Evolutionary conservation across 371 early-diverging fungal genomes (phyloP).

Genomic region (Funneliformis caledonium): DNA sequence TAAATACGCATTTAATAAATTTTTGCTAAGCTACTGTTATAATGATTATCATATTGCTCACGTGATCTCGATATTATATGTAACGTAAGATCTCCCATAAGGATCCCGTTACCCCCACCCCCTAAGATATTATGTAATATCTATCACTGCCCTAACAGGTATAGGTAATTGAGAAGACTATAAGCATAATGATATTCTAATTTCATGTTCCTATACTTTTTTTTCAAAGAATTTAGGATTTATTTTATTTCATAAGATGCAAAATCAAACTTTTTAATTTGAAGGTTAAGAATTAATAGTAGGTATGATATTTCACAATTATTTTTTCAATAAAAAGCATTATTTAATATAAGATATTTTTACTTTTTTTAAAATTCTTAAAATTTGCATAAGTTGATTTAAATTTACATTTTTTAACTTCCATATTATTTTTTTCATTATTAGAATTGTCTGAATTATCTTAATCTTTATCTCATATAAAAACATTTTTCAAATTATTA

Average conservation of each 20-base stretch:
- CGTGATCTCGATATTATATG: too few species aligned
- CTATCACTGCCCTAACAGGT: too few species aligned
- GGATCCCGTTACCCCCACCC: too few species aligned
- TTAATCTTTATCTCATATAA: not conserved
- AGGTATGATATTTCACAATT: not conserved
- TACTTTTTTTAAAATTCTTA: not conserved
- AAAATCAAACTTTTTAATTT: not conserved
- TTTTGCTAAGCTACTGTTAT: too few species aligned
- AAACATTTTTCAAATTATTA: not conserved
- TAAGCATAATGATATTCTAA: not conserved
- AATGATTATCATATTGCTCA: too few species aligned
- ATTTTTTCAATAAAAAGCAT: conserved; percentile 6
- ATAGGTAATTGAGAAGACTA: not conserved
- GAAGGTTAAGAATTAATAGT: not conserved
- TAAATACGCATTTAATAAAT: too few species aligned
- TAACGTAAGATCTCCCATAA: too few species aligned
- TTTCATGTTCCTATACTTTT: not conserved
- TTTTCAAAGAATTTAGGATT: not conserved
- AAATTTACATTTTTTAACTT: too few species aligned
- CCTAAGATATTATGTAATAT: too few species aligned
- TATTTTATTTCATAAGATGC: not conserved
- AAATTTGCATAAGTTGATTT: not conserved
- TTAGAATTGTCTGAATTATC: not conserved
- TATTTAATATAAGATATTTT: not conserved
- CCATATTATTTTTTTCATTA: not conserved